phyloP scores from a whole-genome alignment of 768 basidiomycete species.

The Boletellus ananiceps region DNA sequence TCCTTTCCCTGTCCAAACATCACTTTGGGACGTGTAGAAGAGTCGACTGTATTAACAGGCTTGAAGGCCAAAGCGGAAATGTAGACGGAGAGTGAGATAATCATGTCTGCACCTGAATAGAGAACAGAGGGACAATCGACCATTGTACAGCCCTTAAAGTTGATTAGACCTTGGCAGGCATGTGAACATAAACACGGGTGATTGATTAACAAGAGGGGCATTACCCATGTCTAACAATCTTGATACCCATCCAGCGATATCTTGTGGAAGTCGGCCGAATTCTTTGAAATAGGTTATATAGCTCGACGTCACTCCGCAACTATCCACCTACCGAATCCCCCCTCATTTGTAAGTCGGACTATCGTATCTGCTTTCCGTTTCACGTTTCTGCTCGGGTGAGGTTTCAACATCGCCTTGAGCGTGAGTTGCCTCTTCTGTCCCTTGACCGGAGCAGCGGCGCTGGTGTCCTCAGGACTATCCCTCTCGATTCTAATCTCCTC shows the following conservation, averaged over 20 bases:
- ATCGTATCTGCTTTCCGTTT: conserved; percentile 60
- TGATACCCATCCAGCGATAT: conserved; percentile 68
- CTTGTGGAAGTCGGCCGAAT: conserved; percentile 71
- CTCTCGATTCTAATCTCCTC: conserved; percentile 58
- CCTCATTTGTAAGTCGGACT: conserved; percentile 59
- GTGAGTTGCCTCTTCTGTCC: conserved; percentile 59
- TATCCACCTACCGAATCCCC: conserved; percentile 56
- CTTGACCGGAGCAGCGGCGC: conserved; percentile 21
- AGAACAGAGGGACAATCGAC: conserved; percentile 72
- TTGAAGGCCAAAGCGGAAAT: conserved; percentile 67
- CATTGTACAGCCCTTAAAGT: conserved; percentile 65
- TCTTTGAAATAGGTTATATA: conserved; percentile 39
- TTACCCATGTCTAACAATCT: conserved; percentile 68
- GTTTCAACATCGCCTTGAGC: conserved; percentile 62
- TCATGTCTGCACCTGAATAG: conserved; percentile 69
- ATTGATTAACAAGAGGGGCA: not conserved
- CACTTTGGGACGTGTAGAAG: conserved; percentile 23
- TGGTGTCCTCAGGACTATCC: conserved; percentile 40
- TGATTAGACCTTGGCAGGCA: conserved; percentile 48
- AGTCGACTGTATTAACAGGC: conserved; percentile 34
- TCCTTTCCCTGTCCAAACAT: conserved; percentile 78
- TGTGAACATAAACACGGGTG: conserved; percentile 3
- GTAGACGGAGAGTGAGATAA: conserved; percentile 72
- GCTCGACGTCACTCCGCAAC: not conserved
- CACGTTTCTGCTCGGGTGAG: conserved; percentile 41